Percentiles rank a stretch among this genome's conserved stretches.
These are phyloP conservation scores for Lindgomyces ingoldianus DNA, from an alignment of 495 filamentous ascomycete species.

Conservation along the genomic window DNA sequence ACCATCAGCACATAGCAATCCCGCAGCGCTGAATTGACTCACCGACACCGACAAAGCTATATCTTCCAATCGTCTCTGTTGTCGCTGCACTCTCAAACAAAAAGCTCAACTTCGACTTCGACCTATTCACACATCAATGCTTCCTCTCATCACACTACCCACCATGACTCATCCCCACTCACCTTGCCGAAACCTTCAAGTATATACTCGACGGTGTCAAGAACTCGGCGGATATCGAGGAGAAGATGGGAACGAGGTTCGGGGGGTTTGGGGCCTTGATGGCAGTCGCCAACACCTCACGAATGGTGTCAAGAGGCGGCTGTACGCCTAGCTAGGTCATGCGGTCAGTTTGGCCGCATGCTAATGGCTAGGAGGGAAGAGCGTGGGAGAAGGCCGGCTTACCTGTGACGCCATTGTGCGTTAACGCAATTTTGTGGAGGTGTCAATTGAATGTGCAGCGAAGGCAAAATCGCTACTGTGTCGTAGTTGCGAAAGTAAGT, in stretches of 20 bases:
- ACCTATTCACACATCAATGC: slow-evolving; percentile 40
- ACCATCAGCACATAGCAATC: not conserved
- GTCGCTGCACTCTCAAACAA: slow-evolving; percentile 94
- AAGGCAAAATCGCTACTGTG: not conserved
- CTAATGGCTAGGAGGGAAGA: slow-evolving; percentile 2
- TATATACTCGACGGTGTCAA: slow-evolving; percentile 91
- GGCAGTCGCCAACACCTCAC: slow-evolving; percentile 56
- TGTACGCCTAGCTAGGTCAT: slow-evolving; percentile 48
- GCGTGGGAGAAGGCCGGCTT: not conserved
- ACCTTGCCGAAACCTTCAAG: slow-evolving; percentile 78
- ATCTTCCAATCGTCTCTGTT: slow-evolving; percentile 84
- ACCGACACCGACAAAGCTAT: slow-evolving; percentile 93
- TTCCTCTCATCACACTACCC: not conserved
- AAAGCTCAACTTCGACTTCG: slow-evolving; percentile 69
- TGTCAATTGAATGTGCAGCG: not conserved
- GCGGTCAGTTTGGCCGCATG: slow-evolving; percentile 16
- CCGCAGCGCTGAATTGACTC: slow-evolving; percentile 32
- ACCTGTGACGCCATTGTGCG: slow-evolving; percentile 35
- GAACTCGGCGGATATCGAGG: slow-evolving; percentile 85
- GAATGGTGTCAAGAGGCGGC: slow-evolving; percentile 57
- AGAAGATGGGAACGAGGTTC: slow-evolving; percentile 83
- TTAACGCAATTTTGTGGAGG: not conserved
- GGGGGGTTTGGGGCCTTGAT: slow-evolving; percentile 59
- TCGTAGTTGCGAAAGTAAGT: not conserved
- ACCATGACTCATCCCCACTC: slow-evolving; percentile 61